Evolutionary conservation across 768 basidiomycete species (phyloP), one percentile per base, ranked within the genome.

Genomic region (Pleurotus tuoliensis): DNA sequence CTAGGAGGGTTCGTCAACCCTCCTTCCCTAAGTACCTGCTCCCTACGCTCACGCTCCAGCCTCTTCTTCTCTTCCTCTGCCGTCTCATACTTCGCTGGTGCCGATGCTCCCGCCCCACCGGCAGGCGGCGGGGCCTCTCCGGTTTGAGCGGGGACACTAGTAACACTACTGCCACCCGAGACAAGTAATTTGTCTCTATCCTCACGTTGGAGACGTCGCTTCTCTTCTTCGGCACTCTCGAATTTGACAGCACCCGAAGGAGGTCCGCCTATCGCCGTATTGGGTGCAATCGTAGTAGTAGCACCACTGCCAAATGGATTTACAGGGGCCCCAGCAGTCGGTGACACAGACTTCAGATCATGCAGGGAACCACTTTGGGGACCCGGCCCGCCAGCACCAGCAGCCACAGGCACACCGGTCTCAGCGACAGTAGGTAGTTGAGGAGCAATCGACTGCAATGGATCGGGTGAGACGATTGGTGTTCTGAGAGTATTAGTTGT

Each of bases 401-500:
- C 83, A 15, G 77, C 69, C n/a, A 88, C 71, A 15, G 87, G 88
- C n/a, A 88, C 71, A 11, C 87, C 88, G 0, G 89, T 89, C 66
- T 90, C 89, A 8, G 89, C 86, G 5, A 92, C 77, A 3, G 87
- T 90, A 3, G 86, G 87, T 6, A 71, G 71, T 20, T 64, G 61
- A 46, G 63, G 61, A 2, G 58, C 30, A 11, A 34, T 34, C 4
- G 73, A 34, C 16, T 51, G 24, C 12, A 51, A 34, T 13, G 49
- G 67, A 38, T 70, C 66, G 5, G 76, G 70, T 34, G 65, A 56
- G 43, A 64, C 59, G 3, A 69, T 59, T 24, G 65, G 56, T 11
- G 49, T 55, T 12, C 67, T 49, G 5, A 66, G 37, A 13, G 67
- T 48, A 11, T 56, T 16, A 25, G 54, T 22, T 4, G 68, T 55